Percentiles rank a stretch among this genome's conserved stretches.
Conservation (phyloP, 805 yeast species). For the Maudiozyma barnettii region DNA sequence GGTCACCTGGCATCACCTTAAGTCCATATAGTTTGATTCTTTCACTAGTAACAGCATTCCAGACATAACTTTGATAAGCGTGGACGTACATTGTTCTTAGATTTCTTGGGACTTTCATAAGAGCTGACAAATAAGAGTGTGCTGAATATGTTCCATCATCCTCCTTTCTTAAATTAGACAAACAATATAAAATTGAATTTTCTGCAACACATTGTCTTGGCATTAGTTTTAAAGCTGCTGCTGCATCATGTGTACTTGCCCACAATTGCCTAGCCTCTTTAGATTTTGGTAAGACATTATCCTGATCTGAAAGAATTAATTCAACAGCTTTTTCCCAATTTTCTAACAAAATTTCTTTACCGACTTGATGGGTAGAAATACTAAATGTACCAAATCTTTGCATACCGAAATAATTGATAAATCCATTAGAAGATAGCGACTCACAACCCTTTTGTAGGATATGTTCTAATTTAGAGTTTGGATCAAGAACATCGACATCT, state of each 20-base stretch:
- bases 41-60: slow-evolving; percentile 81
- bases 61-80: slow-evolving; percentile 91
- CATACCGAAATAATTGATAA: slow-evolving; percentile 94
- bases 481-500: slow-evolving; percentile 42
- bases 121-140: slow-evolving; percentile 62
- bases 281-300: slow-evolving; percentile 72
- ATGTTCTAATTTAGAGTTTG: slow-evolving; percentile 32
- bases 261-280: slow-evolving; percentile 74
- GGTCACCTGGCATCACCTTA: slow-evolving; percentile 68
- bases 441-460: slow-evolving; percentile 44
- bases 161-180: slow-evolving; percentile 43
- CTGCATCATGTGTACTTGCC: slow-evolving; percentile 63
- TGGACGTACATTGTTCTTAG: slow-evolving; percentile 92
- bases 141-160: slow-evolving; percentile 38
- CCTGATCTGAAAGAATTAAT: slow-evolving; percentile 76
- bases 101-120: slow-evolving; percentile 86
- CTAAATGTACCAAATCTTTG: slow-evolving; percentile 97
- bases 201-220: slow-evolving; percentile 89
- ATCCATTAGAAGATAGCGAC: slow-evolving; percentile 59
- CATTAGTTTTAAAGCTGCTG: slow-evolving; percentile 58
- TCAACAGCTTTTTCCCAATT: slow-evolving; percentile 79
- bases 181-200: slow-evolving; percentile 51
- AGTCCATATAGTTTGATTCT: slow-evolving; percentile 66
- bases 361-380: slow-evolving; percentile 80
- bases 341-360: slow-evolving; percentile 56